Evolutionary conservation across 2,329 filamentous ascomycete genomes (phyloP).

Genomic region (Alternaria sp.): DNA sequence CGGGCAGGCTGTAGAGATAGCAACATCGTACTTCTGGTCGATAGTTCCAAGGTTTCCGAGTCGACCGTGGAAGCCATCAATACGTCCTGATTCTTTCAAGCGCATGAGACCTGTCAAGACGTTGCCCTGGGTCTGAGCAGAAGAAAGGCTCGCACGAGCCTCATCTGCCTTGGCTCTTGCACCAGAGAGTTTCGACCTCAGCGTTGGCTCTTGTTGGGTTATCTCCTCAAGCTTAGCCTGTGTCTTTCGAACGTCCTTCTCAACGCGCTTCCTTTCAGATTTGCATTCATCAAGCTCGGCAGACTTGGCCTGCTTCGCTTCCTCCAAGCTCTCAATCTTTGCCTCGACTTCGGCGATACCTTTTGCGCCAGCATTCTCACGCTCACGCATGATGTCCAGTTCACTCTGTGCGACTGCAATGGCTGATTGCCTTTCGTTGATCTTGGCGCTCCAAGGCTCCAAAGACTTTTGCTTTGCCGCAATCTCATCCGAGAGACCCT

Average conservation of each 20-base stretch:
- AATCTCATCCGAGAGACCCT: slow-evolving; percentile 92
- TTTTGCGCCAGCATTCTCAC: slow-evolving; percentile 84
- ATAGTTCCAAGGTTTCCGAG: slow-evolving; percentile 94
- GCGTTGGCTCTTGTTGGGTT: slow-evolving; percentile 77
- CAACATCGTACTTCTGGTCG: slow-evolving; percentile 91
- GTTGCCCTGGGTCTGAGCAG: slow-evolving; percentile 90
- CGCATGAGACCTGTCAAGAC: slow-evolving; percentile 92
- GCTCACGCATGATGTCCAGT: slow-evolving; percentile 87
- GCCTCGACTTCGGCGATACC: slow-evolving; percentile 82
- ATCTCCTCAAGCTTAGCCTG: slow-evolving; percentile 77
- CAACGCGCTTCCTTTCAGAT: slow-evolving; percentile 73
- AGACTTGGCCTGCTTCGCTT: slow-evolving; percentile 74
- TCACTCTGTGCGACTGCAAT: slow-evolving; percentile 96
- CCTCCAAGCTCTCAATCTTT: slow-evolving; percentile 78
- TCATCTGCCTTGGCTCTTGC: slow-evolving; percentile 96
- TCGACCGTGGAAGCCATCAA: slow-evolving; percentile 95
- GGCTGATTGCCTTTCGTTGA: slow-evolving; percentile 93
- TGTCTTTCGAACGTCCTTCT: slow-evolving; percentile 76
- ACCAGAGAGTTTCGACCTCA: slow-evolving; percentile 85
- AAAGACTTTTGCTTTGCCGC: slow-evolving; percentile 89
- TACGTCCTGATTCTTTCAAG: slow-evolving; percentile 92
- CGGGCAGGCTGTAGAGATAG: slow-evolving; percentile 96
- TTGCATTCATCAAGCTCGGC: slow-evolving; percentile 79
- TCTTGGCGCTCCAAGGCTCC: slow-evolving; percentile 96
- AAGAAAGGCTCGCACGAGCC: slow-evolving; percentile 86